Evolutionary conservation across 768 basidiomycete genomes (phyloP).

Genomic region (Mycena amicta): DNA sequence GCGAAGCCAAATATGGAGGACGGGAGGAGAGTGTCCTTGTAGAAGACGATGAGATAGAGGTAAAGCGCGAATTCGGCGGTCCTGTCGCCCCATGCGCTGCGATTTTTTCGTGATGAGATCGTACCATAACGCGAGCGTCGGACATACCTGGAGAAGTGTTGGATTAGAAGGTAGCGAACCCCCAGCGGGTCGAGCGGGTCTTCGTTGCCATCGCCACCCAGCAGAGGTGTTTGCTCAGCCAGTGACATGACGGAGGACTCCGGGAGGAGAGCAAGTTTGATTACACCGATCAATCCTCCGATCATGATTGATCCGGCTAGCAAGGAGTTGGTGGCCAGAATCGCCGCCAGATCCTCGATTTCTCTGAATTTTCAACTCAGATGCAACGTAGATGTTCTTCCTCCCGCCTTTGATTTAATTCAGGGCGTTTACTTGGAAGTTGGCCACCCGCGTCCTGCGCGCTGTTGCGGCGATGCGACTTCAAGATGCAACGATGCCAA

Average conservation of each 20-base stretch:
- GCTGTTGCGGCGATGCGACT: too few species aligned
- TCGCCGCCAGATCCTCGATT: too few species aligned
- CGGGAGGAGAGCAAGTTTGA: too few species aligned
- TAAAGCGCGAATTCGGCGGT: conserved; percentile 46
- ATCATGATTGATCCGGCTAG: too few species aligned
- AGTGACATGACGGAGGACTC: background rate
- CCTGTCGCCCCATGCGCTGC: conserved; percentile 32
- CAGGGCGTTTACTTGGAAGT: too few species aligned
- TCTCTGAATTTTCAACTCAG: too few species aligned
- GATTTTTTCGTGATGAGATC: background rate
- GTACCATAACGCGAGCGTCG: background rate
- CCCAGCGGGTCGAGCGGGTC: conserved; percentile 5
- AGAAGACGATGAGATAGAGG: conserved; percentile 44
- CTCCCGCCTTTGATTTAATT: too few species aligned
- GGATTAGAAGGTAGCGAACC: conserved; percentile 11
- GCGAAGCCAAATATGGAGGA: conserved; percentile 51
- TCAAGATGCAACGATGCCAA: too few species aligned
- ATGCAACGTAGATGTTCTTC: too few species aligned
- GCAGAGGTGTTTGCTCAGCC: conserved; percentile 13
- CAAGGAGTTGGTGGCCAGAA: too few species aligned
- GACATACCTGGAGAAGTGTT: conserved; percentile 15
- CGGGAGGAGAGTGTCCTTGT: conserved; percentile 47
- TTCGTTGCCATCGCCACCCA: conserved; percentile 1
- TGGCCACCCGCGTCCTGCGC: too few species aligned
- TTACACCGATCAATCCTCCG: too few species aligned